phyloP scores from a whole-genome alignment of 2,329 filamentous ascomycete genomes.

The Knufia petricola region DNA sequence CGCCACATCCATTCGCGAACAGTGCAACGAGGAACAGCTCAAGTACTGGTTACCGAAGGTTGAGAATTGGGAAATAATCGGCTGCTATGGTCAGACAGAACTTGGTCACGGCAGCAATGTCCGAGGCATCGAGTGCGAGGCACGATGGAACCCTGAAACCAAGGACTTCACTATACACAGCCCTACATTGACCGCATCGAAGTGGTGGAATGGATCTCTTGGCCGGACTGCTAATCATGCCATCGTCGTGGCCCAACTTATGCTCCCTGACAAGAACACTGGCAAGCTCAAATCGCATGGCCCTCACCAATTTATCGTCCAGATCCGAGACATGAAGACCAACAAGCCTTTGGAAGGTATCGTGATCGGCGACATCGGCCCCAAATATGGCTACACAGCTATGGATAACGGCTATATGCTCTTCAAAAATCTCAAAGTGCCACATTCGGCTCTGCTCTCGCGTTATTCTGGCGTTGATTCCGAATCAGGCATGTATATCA shows the following conservation, averaged over 20 bases:
- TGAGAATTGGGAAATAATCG: slow-evolving; percentile 41
- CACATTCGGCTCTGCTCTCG: slow-evolving; percentile 41
- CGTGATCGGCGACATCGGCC: slow-evolving; percentile 45
- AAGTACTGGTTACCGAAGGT: slow-evolving; percentile 43
- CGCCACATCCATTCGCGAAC: slow-evolving; percentile 42
- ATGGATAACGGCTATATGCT: slow-evolving; percentile 49
- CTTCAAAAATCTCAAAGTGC: slow-evolving; percentile 39
- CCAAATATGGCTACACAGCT: slow-evolving; percentile 45
- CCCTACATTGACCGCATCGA: slow-evolving; percentile 43
- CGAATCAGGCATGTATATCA: slow-evolving; percentile 36
- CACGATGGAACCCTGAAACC: slow-evolving; percentile 36
- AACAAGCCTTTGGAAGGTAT: slow-evolving; percentile 40
- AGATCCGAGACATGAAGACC: slow-evolving; percentile 41
- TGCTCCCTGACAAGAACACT: slow-evolving; percentile 31
- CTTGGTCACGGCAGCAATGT: slow-evolving; percentile 46
- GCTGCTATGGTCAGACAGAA: slow-evolving; percentile 44
- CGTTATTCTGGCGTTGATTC: slow-evolving; percentile 41
- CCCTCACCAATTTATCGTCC: slow-evolving; percentile 44
- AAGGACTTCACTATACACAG: slow-evolving; percentile 44
- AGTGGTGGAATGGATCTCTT: slow-evolving; percentile 48
- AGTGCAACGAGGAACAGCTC: slow-evolving; percentile 39
- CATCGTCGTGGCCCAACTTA: slow-evolving; percentile 44
- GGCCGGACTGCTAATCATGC: slow-evolving; percentile 47
- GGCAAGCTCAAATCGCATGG: slow-evolving; percentile 37
- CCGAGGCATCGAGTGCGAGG: slow-evolving; percentile 40